Evolutionary conservation across 2,329 filamentous ascomycete genomes (phyloP), one percentile per base, ranked within the genome.

Genomic region (Myriosclerotinia duriaeana): DNA sequence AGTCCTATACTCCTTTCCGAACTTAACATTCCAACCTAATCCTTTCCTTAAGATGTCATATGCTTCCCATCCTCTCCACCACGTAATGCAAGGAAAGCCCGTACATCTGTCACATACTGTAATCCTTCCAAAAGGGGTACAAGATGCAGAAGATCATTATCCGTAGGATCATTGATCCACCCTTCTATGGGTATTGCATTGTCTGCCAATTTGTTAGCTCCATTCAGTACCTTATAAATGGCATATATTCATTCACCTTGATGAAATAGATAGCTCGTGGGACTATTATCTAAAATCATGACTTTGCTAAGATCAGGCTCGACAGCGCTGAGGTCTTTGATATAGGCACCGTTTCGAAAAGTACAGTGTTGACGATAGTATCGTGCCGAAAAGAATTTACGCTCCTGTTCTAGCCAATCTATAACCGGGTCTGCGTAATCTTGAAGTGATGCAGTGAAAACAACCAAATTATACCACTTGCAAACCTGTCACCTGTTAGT

Each of bases 101-200:
- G 86, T 68, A 99, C 94, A 79, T 99, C 95, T 63, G 94, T 96
- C 72, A 95, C 93, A 79, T 98, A 97, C 80, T 98, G 95, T 75
- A 99, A 80, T 22, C 92, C 95, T 80, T 99, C 95, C 54, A 99
- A 83, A 74, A 98, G 83, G 42, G 95, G 95, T 67, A 99, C 88
- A 68, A 99, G 84, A 78, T 98, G 92, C 78, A 98, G 84, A 71
- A 99, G 83, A 76, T 97, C 94, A 77, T 93, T 95, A 79, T 99
- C 95, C 36, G 95, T 98, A 30, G 95, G 95, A 80, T 99, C 95
- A 78, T 89, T 97, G 80, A 99, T 98, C 95, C 95, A 99, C 76
- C 95, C 95, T 81, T 98, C 94, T 76, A 99, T 98, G 3, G 95
- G 95, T 75, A 99, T 97, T 61, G 95, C 95, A 80, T 99, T 99